Conservation (phyloP, 305 asterid genomes). For the Fraxinus ornus region DNA sequence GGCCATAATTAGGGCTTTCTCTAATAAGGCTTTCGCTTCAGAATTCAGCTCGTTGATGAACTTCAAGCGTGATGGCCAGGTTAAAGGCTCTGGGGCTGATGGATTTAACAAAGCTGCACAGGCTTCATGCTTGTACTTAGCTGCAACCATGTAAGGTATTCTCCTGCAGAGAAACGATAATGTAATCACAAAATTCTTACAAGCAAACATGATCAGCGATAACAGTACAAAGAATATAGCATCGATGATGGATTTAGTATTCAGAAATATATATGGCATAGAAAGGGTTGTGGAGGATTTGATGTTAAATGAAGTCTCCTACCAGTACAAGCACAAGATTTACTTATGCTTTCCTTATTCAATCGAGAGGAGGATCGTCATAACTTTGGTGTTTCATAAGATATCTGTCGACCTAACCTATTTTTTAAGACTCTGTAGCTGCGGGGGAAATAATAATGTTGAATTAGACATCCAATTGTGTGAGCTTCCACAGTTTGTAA, state of each 20-base stretch:
- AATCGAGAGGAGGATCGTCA: background rate
- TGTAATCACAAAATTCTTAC: conserved; percentile 9
- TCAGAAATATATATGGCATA: background rate
- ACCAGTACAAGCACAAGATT: background rate
- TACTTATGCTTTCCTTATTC: background rate
- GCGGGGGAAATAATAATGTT: background rate
- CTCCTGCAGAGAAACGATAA: conserved; percentile 45
- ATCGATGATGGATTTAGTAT: background rate
- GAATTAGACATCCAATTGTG: background rate
- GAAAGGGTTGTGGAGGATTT: background rate
- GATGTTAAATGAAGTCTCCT: background rate
- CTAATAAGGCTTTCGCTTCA: conserved; percentile 68
- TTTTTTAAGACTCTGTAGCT: background rate
- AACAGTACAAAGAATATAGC: background rate
- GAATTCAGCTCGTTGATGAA: conserved; percentile 71
- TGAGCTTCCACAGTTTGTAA: background rate
- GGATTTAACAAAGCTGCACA: conserved; percentile 87
- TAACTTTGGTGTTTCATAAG: background rate
- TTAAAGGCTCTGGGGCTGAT: conserved; percentile 78
- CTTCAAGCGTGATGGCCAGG: conserved; percentile 84
- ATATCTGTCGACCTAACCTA: background rate
- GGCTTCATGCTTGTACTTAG: conserved; percentile 60
- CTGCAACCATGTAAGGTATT: conserved; percentile 72
- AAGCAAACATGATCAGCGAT: background rate
- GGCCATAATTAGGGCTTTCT: conserved; percentile 71